These are phyloP conservation scores for Carex sylvatica DNA, from an alignment of 202 grass and related monocot genomes.

Conservation along the genomic window DNA sequence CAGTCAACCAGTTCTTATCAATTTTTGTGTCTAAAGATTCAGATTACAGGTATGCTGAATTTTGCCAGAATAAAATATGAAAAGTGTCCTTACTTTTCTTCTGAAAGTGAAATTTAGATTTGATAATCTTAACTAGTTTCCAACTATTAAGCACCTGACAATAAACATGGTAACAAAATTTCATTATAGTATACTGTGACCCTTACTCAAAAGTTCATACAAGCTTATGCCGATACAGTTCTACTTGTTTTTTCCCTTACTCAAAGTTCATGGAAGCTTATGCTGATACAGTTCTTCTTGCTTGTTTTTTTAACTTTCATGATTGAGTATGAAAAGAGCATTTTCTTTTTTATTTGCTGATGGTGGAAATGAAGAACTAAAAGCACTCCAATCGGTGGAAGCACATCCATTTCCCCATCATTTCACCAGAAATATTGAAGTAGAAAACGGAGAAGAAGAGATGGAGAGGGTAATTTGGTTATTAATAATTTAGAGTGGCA, in stretches of 20 bases:
- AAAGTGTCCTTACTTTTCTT: background rate
- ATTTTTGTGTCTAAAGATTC: slow-evolving; percentile 65
- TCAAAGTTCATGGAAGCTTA: background rate
- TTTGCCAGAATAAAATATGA: background rate
- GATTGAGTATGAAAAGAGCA: slow-evolving; percentile 60
- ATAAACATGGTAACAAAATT: background rate
- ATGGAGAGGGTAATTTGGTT: no score
- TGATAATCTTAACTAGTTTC: background rate
- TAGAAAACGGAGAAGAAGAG: no score
- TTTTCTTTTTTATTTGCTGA: slow-evolving; percentile 76
- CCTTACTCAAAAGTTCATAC: background rate
- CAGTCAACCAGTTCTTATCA: slow-evolving; percentile 85
- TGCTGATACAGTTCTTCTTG: background rate
- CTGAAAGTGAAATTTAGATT: background rate
- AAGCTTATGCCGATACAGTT: background rate
- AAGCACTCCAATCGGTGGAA: slow-evolving; percentile 56
- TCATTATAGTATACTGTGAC: background rate
- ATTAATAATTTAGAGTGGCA: no score
- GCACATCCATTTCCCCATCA: slow-evolving; percentile 74
- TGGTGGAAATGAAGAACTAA: slow-evolving; percentile 71
- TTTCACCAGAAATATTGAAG: slow-evolving; percentile 67
- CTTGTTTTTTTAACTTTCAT: background rate
- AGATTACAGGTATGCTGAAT: slow-evolving; percentile 50
- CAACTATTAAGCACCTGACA: background rate
- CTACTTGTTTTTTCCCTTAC: background rate